These are phyloP conservation scores for Tolypocladium ovalisporum DNA, from an alignment of 2,329 filamentous ascomycete genomes.

Conservation along the genomic window DNA sequence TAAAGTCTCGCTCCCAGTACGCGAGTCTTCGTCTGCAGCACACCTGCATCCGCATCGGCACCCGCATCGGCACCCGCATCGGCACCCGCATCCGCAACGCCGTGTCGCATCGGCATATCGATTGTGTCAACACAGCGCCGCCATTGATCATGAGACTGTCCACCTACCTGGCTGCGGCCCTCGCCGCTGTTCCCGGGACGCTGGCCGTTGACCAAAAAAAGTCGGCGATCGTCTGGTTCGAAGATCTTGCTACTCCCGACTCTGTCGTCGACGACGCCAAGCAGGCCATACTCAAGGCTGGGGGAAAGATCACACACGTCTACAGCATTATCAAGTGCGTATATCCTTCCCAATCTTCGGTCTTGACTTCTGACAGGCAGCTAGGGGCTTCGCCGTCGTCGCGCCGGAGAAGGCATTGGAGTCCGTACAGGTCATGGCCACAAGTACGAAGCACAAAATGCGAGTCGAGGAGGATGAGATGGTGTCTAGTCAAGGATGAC, in stretches of 20 bases:
- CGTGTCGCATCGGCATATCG: neutral
- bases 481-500: constrained; percentile 32
- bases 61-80: neutral
- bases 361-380: constrained; percentile 12
- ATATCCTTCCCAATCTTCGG: neutral
- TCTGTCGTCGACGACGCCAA: constrained; percentile 61
- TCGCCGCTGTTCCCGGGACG: constrained; percentile 47
- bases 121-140: neutral
- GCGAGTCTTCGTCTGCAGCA: neutral
- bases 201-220: constrained; percentile 57
- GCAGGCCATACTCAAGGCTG: constrained; percentile 55
- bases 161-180: constrained; percentile 38
- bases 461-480: constrained; percentile 67
- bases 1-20: too few species aligned
- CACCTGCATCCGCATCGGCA: neutral
- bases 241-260: constrained; percentile 52
- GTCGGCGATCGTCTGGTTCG: constrained; percentile 70
- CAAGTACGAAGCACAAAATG: constrained; percentile 28
- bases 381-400: constrained; percentile 67
- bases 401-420: constrained; percentile 60
- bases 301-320: constrained; percentile 69
- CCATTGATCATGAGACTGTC: constrained; percentile 51
- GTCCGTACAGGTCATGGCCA: constrained; percentile 51
- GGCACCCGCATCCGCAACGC: neutral
- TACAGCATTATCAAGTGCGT: constrained; percentile 59